Conservation (phyloP, 2,329 filamentous ascomycete genomes). For the Amesomyces nigricolor region DNA sequence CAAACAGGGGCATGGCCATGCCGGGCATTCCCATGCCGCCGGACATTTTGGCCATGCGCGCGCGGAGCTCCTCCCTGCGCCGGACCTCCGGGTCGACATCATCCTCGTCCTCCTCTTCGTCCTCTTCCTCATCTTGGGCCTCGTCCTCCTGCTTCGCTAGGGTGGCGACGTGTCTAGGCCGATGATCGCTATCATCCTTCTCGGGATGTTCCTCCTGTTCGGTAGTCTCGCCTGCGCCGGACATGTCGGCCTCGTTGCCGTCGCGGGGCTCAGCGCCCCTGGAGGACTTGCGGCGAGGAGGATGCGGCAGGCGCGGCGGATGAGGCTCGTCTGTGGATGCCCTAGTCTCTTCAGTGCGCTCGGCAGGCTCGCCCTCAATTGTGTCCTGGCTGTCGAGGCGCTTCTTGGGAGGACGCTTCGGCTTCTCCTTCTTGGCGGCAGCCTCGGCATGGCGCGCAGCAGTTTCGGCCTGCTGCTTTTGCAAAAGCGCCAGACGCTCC, state of each 20-base stretch:
- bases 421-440: conserved; percentile 77
- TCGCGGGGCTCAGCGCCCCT: conserved; percentile 47
- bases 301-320: conserved; percentile 36
- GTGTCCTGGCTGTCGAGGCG: conserved; percentile 45
- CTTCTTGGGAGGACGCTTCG: conserved; percentile 71
- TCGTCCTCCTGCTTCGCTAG: conserved; percentile 39
- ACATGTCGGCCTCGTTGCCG: conserved; percentile 61
- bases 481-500: conserved; percentile 87
- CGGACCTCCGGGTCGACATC: conserved; percentile 83
- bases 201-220: conserved; percentile 58
- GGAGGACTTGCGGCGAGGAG: conserved; percentile 49
- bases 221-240: conserved; percentile 58
- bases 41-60: conserved; percentile 97
- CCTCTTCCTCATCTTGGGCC: conserved; percentile 36
- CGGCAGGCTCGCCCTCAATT: conserved; percentile 37
- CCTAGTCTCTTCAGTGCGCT: conserved; percentile 47
- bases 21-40: conserved; percentile 95
- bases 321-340: conserved; percentile 48
- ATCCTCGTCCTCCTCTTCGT: conserved; percentile 71
- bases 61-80: conserved; percentile 80
- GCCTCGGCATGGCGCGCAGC: conserved; percentile 75
- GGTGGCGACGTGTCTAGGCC: conserved; percentile 34
- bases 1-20: conserved; percentile 54
- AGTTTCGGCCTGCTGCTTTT: conserved; percentile 90
- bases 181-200: conserved; percentile 69